Evolutionary conservation across 208 protist species (phyloP), one percentile per base, ranked within the genome.

Genomic region (Acanthamoeba castellanii): DNA sequence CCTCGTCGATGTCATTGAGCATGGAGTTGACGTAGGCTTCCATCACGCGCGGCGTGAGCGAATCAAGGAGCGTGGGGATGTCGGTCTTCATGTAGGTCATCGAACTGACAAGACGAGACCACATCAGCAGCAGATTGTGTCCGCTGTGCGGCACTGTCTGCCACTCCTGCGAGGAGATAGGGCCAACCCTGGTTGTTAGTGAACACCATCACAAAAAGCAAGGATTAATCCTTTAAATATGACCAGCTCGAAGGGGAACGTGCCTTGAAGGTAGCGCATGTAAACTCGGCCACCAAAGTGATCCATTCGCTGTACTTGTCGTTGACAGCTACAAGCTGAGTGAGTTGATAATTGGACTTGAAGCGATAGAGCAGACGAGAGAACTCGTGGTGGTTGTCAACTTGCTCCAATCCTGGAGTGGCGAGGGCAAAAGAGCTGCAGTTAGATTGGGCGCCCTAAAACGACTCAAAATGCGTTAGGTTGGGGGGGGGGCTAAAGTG

Each of bases 331-430:
- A 97, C 92, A 47, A 98, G 81, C 78, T 98, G 95, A 34, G 93
- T 94, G 8, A 98, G 91, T 93, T 97, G 96, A 88, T 97, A 98
- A 78, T 98, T 98, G n/a, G 96, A 87, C 91, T 98, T 98, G 1
- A 98, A 90, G 47, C 97, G 57, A 30, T 96, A 92, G 3, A 98
- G 85, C 50, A 98, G 76, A 47, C 97, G 92, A 72, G 96, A 98
- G 57, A 98, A 97, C 70, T 98, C 95, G 64, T 98, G 96, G 92
- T 98, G 97, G 87, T 97, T 98, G 22, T 97, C 95, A 37, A 94
- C 59, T 61, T 98, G 90, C 14, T 95, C 45, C n/a, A 98, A 81
- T 47, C 89, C 89, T 91, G 30, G 66, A 89, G n/a, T 32, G 27
- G 81, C 81, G 9, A 42, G 20, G 82, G n/a, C 3, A 3, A 32